A percentile compares a stretch with the other conserved stretches of the same genome.
phyloP scores from a whole-genome alignment of 768 basidiomycete species.

The Mrakia frigida region DNA sequence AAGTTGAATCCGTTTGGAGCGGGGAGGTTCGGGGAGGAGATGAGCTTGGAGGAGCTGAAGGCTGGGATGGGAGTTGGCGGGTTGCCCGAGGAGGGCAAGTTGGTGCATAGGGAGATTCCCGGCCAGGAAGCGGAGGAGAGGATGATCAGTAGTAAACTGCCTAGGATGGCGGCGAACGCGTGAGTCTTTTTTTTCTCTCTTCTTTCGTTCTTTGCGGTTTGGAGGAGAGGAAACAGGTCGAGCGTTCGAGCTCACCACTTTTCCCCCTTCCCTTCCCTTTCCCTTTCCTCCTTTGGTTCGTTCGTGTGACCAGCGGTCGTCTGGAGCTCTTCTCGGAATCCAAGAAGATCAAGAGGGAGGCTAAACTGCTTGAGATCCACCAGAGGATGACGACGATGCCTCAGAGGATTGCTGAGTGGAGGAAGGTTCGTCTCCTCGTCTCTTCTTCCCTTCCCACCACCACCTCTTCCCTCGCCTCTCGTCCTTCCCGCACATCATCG shows the following conservation, averaged over 20 bases:
- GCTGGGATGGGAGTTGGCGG: constrained; percentile 10
- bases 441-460: background rate
- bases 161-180: background rate
- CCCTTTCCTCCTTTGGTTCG: background rate
- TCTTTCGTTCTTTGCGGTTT: too few relatives aligned
- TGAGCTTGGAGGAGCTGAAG: constrained; percentile 20
- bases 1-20: constrained; percentile 25
- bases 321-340: constrained; percentile 22
- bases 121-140: background rate
- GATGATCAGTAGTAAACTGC: background rate
- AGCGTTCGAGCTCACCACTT: too few relatives aligned
- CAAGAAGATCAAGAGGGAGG: background rate
- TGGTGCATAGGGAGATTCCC: background rate
- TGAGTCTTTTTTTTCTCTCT: background rate
- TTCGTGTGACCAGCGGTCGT: background rate
- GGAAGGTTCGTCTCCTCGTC: constrained; percentile 10
- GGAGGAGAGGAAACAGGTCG: background rate
- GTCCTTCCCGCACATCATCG: background rate
- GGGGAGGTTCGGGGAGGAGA: constrained; percentile 18
- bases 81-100: background rate
- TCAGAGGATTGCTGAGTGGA: constrained; percentile 24
- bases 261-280: background rate
- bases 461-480: background rate
- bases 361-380: background rate
- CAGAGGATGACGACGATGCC: constrained; percentile 21